Conservation (phyloP, 192 early-diverging fungal genomes). For the Gaertneriomyces semiglobifer region DNA sequence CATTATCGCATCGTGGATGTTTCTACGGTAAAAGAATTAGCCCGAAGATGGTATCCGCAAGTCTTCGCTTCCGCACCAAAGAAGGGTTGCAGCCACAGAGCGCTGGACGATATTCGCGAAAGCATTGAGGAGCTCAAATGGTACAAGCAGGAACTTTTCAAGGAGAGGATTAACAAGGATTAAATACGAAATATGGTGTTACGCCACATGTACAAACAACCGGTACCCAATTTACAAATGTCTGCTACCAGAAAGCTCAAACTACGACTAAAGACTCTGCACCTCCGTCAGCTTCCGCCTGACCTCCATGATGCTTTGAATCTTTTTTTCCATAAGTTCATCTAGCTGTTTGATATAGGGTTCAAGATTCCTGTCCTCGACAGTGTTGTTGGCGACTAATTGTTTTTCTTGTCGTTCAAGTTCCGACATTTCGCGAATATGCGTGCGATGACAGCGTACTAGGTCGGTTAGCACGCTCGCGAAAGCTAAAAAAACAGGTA, state of each 20-base stretch:
- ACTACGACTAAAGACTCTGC: no score
- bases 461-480: conserved; percentile 24
- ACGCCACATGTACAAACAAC: no score
- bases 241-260: no score
- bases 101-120: conserved; percentile 90
- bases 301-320: conserved; percentile 23
- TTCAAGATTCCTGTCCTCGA: conserved; percentile 18
- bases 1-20: conserved; percentile 87
- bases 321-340: conserved; percentile 35
- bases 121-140: conserved; percentile 84
- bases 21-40: conserved; percentile 85
- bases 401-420: conserved; percentile 34
- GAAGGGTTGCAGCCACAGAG: conserved; percentile 69
- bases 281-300: conserved; percentile 20
- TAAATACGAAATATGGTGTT: no score
- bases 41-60: conserved; percentile 69
- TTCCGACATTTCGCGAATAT: conserved; percentile 49
- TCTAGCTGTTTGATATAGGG: conserved; percentile 38
- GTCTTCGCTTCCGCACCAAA: conserved; percentile 49
- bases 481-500: conserved; percentile 39
- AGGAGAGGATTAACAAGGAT: neutral
- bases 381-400: neutral
- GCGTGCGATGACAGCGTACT: conserved; percentile 47
- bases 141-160: conserved; percentile 42
- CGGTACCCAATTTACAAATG: no score